phyloP scores from a whole-genome alignment of 2,329 filamentous ascomycete species.

The Cyphellophora europaea region DNA sequence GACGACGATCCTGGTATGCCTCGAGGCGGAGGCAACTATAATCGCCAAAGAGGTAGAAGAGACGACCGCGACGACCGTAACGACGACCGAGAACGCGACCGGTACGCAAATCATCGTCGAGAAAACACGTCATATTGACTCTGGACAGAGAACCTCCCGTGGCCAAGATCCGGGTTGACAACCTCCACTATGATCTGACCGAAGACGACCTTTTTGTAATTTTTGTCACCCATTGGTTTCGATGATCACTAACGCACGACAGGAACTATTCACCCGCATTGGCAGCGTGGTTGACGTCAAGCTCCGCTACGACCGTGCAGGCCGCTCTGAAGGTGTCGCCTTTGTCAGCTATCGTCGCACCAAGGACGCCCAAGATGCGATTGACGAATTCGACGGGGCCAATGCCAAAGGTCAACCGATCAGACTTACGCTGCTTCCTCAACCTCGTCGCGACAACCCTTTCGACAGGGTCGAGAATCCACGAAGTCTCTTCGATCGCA shows the following conservation, averaged over 20 bases:
- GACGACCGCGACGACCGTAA: constrained; percentile 25
- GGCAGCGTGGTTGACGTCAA: constrained; percentile 61
- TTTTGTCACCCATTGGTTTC: background rate
- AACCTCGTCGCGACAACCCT: constrained; percentile 32
- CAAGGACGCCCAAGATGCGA: constrained; percentile 63
- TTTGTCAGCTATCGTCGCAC: constrained; percentile 69
- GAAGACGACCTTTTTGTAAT: constrained; percentile 71
- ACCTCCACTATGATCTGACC: constrained; percentile 85
- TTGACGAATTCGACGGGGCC: constrained; percentile 76
- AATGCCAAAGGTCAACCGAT: constrained; percentile 89
- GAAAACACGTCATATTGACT: background rate
- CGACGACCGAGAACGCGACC: constrained; percentile 26
- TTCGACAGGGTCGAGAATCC: constrained; percentile 43
- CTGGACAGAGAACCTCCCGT: constrained; percentile 43
- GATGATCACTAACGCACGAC: constrained; percentile 5
- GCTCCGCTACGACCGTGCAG: constrained; percentile 76
- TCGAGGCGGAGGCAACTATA: constrained; percentile 10
- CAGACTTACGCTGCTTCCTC: constrained; percentile 57
- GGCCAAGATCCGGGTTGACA: constrained; percentile 73
- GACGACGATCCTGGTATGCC: constrained; percentile 57
- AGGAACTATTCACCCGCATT: constrained; percentile 76
- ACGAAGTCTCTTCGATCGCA: constrained; percentile 58
- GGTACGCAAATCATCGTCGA: constrained; percentile 23
- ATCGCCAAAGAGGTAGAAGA: constrained; percentile 9
- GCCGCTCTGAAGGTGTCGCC: constrained; percentile 75